Evolutionary conservation across 768 basidiomycete species (phyloP), one percentile per base, ranked within the genome.

Genomic region (Mycena belliarum): DNA sequence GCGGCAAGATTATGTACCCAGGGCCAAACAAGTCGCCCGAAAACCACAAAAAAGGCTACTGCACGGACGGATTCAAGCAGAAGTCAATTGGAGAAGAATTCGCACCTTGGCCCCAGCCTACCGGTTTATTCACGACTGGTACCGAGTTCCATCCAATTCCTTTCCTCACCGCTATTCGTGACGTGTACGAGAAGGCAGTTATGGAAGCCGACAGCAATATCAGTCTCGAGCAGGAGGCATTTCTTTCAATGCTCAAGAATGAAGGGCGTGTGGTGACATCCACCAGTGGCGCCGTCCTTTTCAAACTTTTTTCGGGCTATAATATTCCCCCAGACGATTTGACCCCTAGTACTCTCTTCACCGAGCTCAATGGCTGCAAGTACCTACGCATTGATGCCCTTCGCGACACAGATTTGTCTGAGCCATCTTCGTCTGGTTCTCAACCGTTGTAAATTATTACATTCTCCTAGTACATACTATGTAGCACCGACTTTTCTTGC

Each of bases 51-150:
- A 48, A 41, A 12, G 54, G 46, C 1, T 33, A 48, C 23, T 55
- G 54, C 28, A 48, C 54, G 1, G 54, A 55, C 28, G 54, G 54
- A 1, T 55, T 55, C 54, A 55, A 55, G 38, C 54, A 40, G 28
- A 55, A 41, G 28, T 1, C 10, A 6, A 14, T 16, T 32, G 23
- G 24, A 4, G 49, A 2, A 1, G 29, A 32, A 3, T 9, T 24
- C 28, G 37, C 46, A 16, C 45, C 45, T n/a, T 55, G 54, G 54
- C 54, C 54, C 2, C 54, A 48, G 38, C 54, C 54, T n/a, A 29
- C 3, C 1, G 54, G 46, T 2, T 29, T 55, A 16, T 55, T 55
- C 14, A 48, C 54, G 20, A 32, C 26, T 0, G 54, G 46, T 14
- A 29, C 46, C n/a, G 38, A 48, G 6, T 55, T 55, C 28, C 54